These are phyloP conservation scores for Oryza meridionalis DNA, from an alignment of 176 grass and related monocot species.

Conservation along the genomic window DNA sequence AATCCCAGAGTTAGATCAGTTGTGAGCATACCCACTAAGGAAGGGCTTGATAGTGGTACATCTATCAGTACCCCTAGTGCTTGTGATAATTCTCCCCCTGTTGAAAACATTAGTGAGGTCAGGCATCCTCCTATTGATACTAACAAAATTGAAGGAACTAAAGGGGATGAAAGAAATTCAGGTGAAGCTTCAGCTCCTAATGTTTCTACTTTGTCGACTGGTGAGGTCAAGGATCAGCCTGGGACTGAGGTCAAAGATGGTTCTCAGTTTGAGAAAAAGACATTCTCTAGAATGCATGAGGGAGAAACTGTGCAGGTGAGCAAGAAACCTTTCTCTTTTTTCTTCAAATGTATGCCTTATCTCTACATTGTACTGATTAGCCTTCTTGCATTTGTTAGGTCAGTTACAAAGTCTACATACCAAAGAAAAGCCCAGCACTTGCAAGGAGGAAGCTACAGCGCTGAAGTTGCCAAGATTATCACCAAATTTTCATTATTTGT, in stretches of 20 bases:
- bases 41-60: conserved; percentile 44
- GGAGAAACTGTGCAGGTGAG: conserved; percentile 84
- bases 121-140: conserved; percentile 11
- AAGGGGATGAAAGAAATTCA: conserved; percentile 37
- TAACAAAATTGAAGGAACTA: conserved; percentile 38
- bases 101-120: conserved; percentile 38
- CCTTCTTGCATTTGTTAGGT: conserved; percentile 62
- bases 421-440: conserved; percentile 65
- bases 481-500: conserved; percentile 3
- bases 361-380: conserved; percentile 30
- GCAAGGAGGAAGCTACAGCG: conserved; percentile 78
- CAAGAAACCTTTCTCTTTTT: conserved; percentile 4
- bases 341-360: conserved; percentile 9
- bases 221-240: conserved; percentile 36
- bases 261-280: conserved; percentile 82
- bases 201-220: conserved; percentile 24
- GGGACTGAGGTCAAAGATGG: conserved; percentile 39
- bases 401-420: conserved; percentile 98
- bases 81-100: conserved; percentile 36
- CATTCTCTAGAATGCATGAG: conserved; percentile 91
- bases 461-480: conserved; percentile 42
- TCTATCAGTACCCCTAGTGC: conserved; percentile 5
- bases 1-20: conserved; percentile 70
- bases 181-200: conserved; percentile 37
- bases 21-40: conserved; percentile 59